Evolutionary conservation across 371 early-diverging fungal genomes (phyloP).

Genomic region (Mucor lusitanicus): DNA sequence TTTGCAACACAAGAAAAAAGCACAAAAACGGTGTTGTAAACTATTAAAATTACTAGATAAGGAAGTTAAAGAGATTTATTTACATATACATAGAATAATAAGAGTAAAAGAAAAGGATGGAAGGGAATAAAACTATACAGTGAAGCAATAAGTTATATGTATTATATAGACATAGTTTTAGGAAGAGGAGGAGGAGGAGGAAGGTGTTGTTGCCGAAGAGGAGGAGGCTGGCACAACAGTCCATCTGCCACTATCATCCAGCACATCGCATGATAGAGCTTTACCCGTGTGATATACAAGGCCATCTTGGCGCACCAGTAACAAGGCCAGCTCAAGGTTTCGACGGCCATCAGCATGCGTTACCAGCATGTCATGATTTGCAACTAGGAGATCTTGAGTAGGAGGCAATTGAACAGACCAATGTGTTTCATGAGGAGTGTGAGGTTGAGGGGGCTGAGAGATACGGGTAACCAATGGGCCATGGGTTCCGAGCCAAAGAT

Average conservation of each 20-base stretch:
- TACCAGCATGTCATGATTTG: constrained; percentile 20
- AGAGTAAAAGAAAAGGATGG: neutral
- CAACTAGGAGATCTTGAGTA: constrained; percentile 26
- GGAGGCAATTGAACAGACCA: constrained; percentile 30
- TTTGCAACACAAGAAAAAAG: neutral
- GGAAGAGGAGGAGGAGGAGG: neutral
- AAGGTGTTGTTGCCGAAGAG: neutral
- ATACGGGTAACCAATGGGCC: constrained; percentile 32
- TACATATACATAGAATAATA: neutral
- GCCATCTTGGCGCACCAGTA: constrained; percentile 40
- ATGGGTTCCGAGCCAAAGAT: constrained; percentile 41
- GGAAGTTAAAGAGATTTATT: constrained; percentile 3
- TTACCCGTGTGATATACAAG: constrained; percentile 43
- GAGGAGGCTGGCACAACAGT: constrained; percentile 20
- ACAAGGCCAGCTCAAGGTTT: constrained; percentile 30
- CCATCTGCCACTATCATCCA: constrained; percentile 22
- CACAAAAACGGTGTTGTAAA: neutral
- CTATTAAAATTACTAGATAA: constrained; percentile 3
- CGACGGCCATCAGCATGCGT: constrained; percentile 17
- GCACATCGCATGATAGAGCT: constrained; percentile 28
- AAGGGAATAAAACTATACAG: constrained; percentile 1
- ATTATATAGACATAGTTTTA: constrained; percentile 1
- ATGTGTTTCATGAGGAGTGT: constrained; percentile 33
- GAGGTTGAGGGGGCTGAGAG: constrained; percentile 25
- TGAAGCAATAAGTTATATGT: neutral